These are phyloP conservation scores for Xylariaceae sp. DNA, from an alignment of 2,329 filamentous ascomycete species.

Conservation along the genomic window DNA sequence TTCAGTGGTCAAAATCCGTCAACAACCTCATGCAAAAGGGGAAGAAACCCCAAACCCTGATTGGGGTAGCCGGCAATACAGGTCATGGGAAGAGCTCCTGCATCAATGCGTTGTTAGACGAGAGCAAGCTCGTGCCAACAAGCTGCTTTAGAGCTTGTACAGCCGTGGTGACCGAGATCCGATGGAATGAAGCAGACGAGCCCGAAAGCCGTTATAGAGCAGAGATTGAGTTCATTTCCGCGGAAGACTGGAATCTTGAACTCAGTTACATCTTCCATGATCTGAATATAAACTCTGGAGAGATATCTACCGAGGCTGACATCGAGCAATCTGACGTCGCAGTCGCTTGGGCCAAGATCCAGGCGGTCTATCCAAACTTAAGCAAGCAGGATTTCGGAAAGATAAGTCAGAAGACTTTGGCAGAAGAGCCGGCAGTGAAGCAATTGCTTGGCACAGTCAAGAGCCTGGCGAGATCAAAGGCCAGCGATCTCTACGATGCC, in stretches of 20 bases:
- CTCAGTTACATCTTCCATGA: slow-evolving; percentile 47
- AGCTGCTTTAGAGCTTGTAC: slow-evolving; percentile 59
- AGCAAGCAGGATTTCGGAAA: slow-evolving; percentile 11
- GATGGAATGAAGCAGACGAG: slow-evolving; percentile 46
- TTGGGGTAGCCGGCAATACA: slow-evolving; percentile 22
- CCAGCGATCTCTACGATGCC: slow-evolving; percentile 40
- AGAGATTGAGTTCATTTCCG: slow-evolving; percentile 54
- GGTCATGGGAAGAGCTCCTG: slow-evolving; percentile 24
- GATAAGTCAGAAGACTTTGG: slow-evolving; percentile 36
- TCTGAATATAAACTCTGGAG: slow-evolving; percentile 38
- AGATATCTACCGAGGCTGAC: slow-evolving; percentile 32
- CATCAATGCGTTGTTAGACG: slow-evolving; percentile 21
- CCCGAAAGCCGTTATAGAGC: slow-evolving; percentile 42
- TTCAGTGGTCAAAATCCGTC: slow-evolving; percentile 4
- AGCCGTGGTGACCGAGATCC: slow-evolving; percentile 57
- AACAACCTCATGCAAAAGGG: slow-evolving; percentile 9
- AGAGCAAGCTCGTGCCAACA: slow-evolving; percentile 35
- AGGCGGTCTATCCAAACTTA: slow-evolving; percentile 32
- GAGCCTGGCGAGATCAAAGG: slow-evolving; percentile 34
- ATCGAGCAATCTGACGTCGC: slow-evolving; percentile 43
- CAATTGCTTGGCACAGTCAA: slow-evolving; percentile 44
- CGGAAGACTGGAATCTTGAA: slow-evolving; percentile 50
- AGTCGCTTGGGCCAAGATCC: slow-evolving; percentile 39
- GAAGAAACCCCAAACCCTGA: slow-evolving; percentile 4
- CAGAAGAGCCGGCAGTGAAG: slow-evolving; percentile 36